These are phyloP conservation scores for Aethionema arabicum DNA, from an alignment of 345 rosid species.

Conservation along the genomic window DNA sequence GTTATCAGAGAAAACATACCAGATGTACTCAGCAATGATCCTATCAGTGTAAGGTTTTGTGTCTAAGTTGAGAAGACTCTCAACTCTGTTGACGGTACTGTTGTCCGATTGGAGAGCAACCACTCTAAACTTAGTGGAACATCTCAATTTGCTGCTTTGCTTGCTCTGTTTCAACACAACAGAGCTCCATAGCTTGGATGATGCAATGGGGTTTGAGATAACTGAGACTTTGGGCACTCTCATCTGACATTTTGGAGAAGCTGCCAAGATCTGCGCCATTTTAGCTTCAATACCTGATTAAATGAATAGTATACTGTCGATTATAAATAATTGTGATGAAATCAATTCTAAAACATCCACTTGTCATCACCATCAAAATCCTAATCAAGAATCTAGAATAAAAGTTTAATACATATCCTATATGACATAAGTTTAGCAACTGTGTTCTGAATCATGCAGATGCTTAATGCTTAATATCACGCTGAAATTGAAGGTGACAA, in stretches of 20 bases:
- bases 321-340: background rate
- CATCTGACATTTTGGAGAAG: constrained; percentile 75
- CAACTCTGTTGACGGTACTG: constrained; percentile 67
- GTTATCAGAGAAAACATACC: constrained; percentile 45
- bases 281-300: constrained; percentile 40
- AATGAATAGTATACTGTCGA: constrained; percentile 12
- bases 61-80: constrained; percentile 75
- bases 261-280: constrained; percentile 92
- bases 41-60: constrained; percentile 75
- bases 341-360: constrained; percentile 21
- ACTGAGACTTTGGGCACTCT: constrained; percentile 56
- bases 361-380: background rate
- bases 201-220: constrained; percentile 42
- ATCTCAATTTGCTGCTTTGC: constrained; percentile 47
- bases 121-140: constrained; percentile 56
- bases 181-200: constrained; percentile 65
- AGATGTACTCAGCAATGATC: constrained; percentile 94
- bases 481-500: background rate
- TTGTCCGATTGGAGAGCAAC: constrained; percentile 65
- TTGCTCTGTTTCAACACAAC: constrained; percentile 67
- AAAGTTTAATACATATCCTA: no score
- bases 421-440: background rate
- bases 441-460: background rate
- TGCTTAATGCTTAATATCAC: background rate
- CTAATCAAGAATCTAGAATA: no score